phyloP scores from a whole-genome alignment of 129 eudicot species.

The Pulicaria dysenterica region DNA sequence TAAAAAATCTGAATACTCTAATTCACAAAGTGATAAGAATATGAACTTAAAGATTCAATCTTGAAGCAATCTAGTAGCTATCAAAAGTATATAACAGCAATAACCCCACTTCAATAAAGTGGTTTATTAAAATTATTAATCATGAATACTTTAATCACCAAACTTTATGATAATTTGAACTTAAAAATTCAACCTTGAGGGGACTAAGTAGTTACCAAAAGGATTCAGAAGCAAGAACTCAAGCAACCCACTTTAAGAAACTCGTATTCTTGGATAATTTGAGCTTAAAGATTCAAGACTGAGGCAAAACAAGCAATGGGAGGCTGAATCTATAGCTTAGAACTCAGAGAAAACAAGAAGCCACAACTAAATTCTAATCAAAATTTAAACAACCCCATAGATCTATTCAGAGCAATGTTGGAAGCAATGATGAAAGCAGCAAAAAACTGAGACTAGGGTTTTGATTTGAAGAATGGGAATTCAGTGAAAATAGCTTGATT shows the following conservation, averaged over 20 bases:
- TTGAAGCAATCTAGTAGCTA: slow-evolving; percentile 9
- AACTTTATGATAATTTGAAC: neutral
- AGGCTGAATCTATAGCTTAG: too few species aligned
- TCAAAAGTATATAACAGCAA: neutral
- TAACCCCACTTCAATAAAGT: slow-evolving; percentile 16
- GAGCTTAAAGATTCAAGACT: slow-evolving; percentile 23
- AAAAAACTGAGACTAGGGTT: slow-evolving; percentile 23
- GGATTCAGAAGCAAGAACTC: neutral
- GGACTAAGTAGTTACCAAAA: neutral
- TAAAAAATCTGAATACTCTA: neutral
- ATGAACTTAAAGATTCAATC: slow-evolving; percentile 30
- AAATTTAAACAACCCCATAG: slow-evolving; percentile 18
- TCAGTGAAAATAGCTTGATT: neutral
- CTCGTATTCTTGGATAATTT: neutral
- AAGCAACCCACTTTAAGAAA: slow-evolving; percentile 17
- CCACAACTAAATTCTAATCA: neutral
- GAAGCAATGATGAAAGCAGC: neutral
- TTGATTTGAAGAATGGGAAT: neutral
- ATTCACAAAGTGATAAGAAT: slow-evolving; percentile 23
- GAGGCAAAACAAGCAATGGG: neutral
- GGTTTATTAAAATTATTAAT: neutral
- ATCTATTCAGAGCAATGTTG: neutral
- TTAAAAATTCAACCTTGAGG: slow-evolving; percentile 20
- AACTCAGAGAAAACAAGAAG: slow-evolving; percentile 7
- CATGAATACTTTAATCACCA: slow-evolving; percentile 14